Percentiles rank a stretch among this genome's conserved stretches.
Evolutionary conservation across 1,284 basidiomycete species (phyloP).

Genomic region (Pisolithus thermaeus): DNA sequence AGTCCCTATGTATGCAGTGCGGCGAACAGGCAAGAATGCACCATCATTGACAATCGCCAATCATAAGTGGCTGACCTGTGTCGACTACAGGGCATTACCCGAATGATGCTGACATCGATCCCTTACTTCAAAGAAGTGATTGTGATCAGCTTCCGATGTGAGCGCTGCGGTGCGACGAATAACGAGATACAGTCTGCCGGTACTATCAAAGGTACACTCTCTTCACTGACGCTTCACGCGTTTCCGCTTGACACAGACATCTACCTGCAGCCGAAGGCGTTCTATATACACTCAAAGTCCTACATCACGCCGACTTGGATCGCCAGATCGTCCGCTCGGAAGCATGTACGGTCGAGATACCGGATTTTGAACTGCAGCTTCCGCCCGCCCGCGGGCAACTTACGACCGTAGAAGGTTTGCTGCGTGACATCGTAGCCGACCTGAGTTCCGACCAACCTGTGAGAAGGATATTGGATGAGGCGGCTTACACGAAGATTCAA

Average conservation of each 20-base stretch:
- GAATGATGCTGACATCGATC: constrained; percentile 90
- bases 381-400: constrained; percentile 87
- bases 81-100: constrained; percentile 70
- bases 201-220: constrained; percentile 70
- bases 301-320: constrained; percentile 76
- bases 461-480: constrained; percentile 78
- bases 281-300: constrained; percentile 79
- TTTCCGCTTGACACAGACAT: too few relatives aligned
- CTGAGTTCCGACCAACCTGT: constrained; percentile 81
- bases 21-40: constrained; percentile 62
- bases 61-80: constrained; percentile 2
- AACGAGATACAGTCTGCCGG: constrained; percentile 96
- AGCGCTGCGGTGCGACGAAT: constrained; percentile 86
- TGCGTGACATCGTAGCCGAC: constrained; percentile 82
- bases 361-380: constrained; percentile 89
- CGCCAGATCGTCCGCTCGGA: constrained; percentile 93
- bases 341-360: constrained; percentile 77
- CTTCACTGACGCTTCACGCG: neutral
- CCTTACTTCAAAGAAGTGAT: constrained; percentile 97
- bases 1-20: constrained; percentile 94
- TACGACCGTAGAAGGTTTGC: constrained; percentile 92
- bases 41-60: constrained; percentile 1
- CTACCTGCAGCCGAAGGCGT: constrained; percentile 53
- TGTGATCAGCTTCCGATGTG: constrained; percentile 94
- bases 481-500: constrained; percentile 76